Conservation (phyloP, 1,139 yeast species). For the Taphrina pruni region DNA sequence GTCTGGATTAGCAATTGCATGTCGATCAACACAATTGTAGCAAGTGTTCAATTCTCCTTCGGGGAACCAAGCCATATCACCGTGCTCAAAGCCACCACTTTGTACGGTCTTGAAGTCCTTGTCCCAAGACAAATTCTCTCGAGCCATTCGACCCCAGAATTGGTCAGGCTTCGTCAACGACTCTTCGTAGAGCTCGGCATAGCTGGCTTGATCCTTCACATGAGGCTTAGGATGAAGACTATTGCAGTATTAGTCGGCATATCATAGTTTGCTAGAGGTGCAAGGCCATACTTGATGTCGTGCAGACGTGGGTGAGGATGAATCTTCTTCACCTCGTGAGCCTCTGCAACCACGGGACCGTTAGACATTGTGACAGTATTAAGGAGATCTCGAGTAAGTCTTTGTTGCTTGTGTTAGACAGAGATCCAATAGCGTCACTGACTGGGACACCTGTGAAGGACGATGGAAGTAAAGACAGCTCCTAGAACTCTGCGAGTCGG, state of each 20-base stretch:
- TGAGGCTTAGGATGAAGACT: constrained; percentile 53
- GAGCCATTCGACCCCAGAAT: constrained; percentile 84
- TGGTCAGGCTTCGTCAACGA: constrained; percentile 80
- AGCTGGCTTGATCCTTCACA: constrained; percentile 64
- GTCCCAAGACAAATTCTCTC: constrained; percentile 82
- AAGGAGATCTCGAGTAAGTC: not conserved
- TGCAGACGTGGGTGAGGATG: constrained; percentile 71
- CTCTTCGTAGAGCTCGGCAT: constrained; percentile 72
- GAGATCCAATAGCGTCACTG: no score
- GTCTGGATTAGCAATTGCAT: constrained; percentile 84
- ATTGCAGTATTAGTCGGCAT: constrained; percentile 60
- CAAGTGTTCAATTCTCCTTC: constrained; percentile 94
- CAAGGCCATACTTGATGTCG: constrained; percentile 62
- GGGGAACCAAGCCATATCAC: constrained; percentile 90
- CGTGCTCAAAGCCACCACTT: constrained; percentile 71
- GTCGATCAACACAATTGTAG: constrained; percentile 96
- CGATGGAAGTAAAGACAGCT: not conserved
- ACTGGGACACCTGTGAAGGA: not conserved
- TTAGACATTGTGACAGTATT: constrained; percentile 46
- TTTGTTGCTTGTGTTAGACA: not conserved
- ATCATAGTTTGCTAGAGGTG: constrained; percentile 12
- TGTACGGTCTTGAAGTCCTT: constrained; percentile 75
- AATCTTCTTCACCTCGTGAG: constrained; percentile 63
- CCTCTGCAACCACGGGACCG: constrained; percentile 71
- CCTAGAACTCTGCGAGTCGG: not conserved